Evolutionary conservation across 1,139 yeast species (phyloP), one percentile per base, ranked within the genome.

Genomic region (Candida sanyaensis): DNA sequence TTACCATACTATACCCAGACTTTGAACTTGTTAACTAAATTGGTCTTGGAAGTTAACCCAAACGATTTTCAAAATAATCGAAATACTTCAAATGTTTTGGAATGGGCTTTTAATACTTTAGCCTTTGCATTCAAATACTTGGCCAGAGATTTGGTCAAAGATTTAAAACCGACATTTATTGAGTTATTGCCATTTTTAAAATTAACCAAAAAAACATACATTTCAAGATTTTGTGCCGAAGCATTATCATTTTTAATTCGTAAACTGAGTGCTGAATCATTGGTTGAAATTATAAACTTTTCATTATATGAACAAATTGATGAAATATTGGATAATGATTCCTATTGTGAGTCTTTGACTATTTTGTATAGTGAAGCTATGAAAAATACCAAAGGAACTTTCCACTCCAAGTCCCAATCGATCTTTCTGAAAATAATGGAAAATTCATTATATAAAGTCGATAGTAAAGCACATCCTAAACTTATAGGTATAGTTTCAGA

Each of bases 61-160:
- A 74, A 74, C 51, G 79, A 74, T 50, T 60, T 68, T 17, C 78
- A 74, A 55, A 74, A 73, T 47, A 65, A 62, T 47, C 58, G 69
- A 42, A 73, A 71, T 50, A 69, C 84, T n/a, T 77, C 89, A 12
- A 87, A 86, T 48, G 79, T 85, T 0, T 75, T 93, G 41, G 97
- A 93, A 64, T 84, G 91, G 87, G 77, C 84, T 13, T 93, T 93
- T 71, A 90, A 88, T 63, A 77, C 92, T 53, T 67, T 93, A 52
- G 96, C 98, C 11, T 91, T 89, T 64, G 75, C 89, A 41, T 93
- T 93, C 81, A 93, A 93, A 66, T 92, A 92, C 62, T 72, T 93
- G 37, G 79, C 95, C 6, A 80, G 83, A 57, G 70, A 78, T 8
- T 65, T 93, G 45, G 75, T 83, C 0, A 69, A 77, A 23, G 87